Base-by-base conservation (phyloP, 1,284 basidiomycete species). In the Sanghuangporus baumii region DNA sequence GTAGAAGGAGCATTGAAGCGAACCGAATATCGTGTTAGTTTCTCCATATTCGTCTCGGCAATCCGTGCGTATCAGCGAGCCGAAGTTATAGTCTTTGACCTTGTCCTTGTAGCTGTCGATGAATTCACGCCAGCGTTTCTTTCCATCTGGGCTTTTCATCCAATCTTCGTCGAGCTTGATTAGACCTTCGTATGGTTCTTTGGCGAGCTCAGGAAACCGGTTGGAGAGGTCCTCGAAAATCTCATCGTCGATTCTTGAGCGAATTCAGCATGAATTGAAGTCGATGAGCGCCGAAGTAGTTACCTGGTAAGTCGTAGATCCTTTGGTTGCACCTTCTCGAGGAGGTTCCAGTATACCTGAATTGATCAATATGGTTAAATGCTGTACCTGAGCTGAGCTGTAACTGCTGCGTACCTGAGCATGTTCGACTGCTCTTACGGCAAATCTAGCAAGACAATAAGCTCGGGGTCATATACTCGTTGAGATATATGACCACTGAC, bases 341-440 rank as follows among this genome's bases (percentile, higher is more conserved):
- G 79, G 55, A 99, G 82, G 73, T 94, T 96, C 91, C 96, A 97
- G 79, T 98, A 98, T 6, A 94, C 95, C 91, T 96, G 72, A n/a
- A 67, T 48, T 38, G 48, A 14, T 26, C 43, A 14, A 23, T 14
- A 6, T 16, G 41, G 18, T 55, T 20, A 46, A 20, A 31, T 43
- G 26, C 40, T 14, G 8, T 8, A 11, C 11, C 12, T 31, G n/a
- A 23, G 48, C 9, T 26, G 12, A 31, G 6, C 14, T 31, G 31
- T 14, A 46, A 34, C 7, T 18, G 16, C 9, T 46, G 3, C 79
- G 67, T 63, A 92, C 94, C 81, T 96, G 93, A 61, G 95, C 92
- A 69, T 97, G 94, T 73, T 97, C 94, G 64, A 98, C 95, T 40
- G 94, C 94, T 76, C 91, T 94, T 60, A 99, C 96, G 31, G 96